phyloP scores from a whole-genome alignment of 768 basidiomycete genomes.

The Trametes cinnabarina region DNA sequence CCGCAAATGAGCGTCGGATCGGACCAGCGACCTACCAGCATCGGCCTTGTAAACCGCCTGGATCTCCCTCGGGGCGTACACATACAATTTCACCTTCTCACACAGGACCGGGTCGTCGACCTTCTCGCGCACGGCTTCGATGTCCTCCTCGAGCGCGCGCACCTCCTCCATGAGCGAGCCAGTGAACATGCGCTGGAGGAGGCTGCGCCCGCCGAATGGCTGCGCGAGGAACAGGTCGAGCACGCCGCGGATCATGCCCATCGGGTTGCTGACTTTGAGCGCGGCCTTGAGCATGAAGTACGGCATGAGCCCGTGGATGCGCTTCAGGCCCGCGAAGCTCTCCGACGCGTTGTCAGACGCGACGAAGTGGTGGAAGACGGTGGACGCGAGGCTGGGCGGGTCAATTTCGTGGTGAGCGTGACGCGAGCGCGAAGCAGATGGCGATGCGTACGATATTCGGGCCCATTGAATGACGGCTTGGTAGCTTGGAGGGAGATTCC shows the following conservation, averaged over 20 bases:
- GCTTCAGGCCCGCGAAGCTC: slow-evolving; percentile 81
- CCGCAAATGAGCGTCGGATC: neutral
- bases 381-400: slow-evolving; percentile 77
- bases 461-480: slow-evolving; percentile 95
- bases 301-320: slow-evolving; percentile 95
- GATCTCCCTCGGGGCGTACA: slow-evolving; percentile 84
- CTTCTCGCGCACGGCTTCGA: slow-evolving; percentile 82
- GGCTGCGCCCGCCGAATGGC: slow-evolving; percentile 90
- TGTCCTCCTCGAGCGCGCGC: slow-evolving; percentile 79
- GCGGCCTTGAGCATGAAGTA: slow-evolving; percentile 95
- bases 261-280: slow-evolving; percentile 90
- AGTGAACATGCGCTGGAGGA: slow-evolving; percentile 96
- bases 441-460: slow-evolving; percentile 77
- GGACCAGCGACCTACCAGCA: slow-evolving; percentile 53
- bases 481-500: slow-evolving; percentile 79
- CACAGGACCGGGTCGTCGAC: slow-evolving; percentile 86
- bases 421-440: too few species aligned
- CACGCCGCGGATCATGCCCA: slow-evolving; percentile 93
- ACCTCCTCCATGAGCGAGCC: slow-evolving; percentile 90
- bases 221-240: slow-evolving; percentile 95
- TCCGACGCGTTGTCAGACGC: slow-evolving; percentile 92
- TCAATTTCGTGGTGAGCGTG: neutral
- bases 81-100: slow-evolving; percentile 83
- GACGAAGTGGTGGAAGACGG: slow-evolving; percentile 92
- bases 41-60: slow-evolving; percentile 80